Conservation (phyloP, 1,284 basidiomycete genomes). For the Fomitopsis palustris region DNA sequence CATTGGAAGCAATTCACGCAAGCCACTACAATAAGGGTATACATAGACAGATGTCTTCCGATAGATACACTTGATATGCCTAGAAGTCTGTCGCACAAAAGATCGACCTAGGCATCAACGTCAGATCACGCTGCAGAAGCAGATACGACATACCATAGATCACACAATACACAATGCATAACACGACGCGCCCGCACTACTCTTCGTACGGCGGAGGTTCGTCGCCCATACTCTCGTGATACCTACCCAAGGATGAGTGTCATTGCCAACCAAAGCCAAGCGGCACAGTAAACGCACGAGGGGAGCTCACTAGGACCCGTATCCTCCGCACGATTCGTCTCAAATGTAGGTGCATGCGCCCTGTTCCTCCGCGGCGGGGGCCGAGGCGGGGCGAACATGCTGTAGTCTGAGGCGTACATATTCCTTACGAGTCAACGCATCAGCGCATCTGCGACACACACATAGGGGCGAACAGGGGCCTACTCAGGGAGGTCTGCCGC, state of each 20-base stretch:
- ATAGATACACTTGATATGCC: too few species aligned
- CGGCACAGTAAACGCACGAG: not conserved
- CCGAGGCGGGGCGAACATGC: not conserved
- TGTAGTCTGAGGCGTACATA: not conserved
- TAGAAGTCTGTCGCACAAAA: too few species aligned
- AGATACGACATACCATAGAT: too few species aligned
- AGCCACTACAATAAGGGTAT: too few species aligned
- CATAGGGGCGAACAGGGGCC: not conserved
- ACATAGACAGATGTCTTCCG: too few species aligned
- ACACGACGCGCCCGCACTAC: not conserved
- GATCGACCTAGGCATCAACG: too few species aligned
- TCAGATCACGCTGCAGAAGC: too few species aligned
- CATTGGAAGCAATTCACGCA: too few species aligned
- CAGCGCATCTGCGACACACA: not conserved
- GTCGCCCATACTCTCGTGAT: not conserved
- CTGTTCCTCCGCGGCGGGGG: not conserved
- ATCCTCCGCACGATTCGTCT: not conserved
- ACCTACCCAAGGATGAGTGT: not conserved
- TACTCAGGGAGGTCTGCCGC: not conserved
- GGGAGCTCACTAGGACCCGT: not conserved
- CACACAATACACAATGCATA: too few species aligned
- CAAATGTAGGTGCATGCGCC: not conserved
- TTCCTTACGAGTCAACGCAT: not conserved
- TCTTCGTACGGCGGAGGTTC: not conserved
- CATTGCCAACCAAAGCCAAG: not conserved